phyloP scores from a whole-genome alignment of 2,329 filamentous ascomycete genomes.

The Colletotrichum scovillei region DNA sequence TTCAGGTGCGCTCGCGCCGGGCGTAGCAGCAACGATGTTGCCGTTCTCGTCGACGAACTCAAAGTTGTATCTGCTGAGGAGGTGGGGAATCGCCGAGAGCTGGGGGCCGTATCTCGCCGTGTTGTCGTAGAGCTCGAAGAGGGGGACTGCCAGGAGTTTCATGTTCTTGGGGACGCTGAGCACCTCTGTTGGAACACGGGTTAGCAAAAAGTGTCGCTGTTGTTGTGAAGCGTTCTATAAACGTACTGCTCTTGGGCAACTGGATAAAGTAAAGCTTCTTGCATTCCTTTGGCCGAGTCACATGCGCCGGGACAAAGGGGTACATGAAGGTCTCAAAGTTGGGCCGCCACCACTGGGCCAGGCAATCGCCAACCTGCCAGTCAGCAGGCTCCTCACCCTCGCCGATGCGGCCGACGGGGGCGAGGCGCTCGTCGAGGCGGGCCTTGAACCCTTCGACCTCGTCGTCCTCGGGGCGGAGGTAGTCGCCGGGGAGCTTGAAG shows the following conservation, averaged over 20 bases:
- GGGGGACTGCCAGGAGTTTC: conserved; percentile 95
- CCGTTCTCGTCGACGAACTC: conserved; percentile 96
- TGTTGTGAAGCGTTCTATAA: not conserved
- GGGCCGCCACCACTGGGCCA: conserved; percentile 98
- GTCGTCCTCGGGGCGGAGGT: conserved; percentile 88
- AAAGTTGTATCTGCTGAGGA: conserved; percentile 95
- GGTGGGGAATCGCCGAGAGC: conserved; percentile 93
- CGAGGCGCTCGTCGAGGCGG: conserved; percentile 90
- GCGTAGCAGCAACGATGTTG: conserved; percentile 86
- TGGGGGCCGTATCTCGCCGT: conserved; percentile 94
- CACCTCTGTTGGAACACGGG: conserved; percentile 71
- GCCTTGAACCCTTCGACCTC: conserved; percentile 96
- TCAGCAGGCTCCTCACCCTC: conserved; percentile 87
- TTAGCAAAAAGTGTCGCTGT: conserved; percentile 32
- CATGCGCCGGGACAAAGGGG: conserved; percentile 95
- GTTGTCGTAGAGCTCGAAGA: conserved; percentile 99
- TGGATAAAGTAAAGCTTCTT: conserved; percentile 99
- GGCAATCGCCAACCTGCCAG: conserved; percentile 93
- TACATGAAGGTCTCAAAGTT: conserved; percentile 99
- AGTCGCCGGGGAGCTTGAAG: conserved; percentile 98
- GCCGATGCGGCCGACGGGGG: conserved; percentile 87
- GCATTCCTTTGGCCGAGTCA: conserved; percentile 96
- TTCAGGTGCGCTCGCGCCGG: conserved; percentile 71
- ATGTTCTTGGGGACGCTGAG: conserved; percentile 99
- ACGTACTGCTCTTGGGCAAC: conserved; percentile 87